phyloP scores from a whole-genome alignment of 441 rosid species.

The Theobroma grandiflorum region DNA sequence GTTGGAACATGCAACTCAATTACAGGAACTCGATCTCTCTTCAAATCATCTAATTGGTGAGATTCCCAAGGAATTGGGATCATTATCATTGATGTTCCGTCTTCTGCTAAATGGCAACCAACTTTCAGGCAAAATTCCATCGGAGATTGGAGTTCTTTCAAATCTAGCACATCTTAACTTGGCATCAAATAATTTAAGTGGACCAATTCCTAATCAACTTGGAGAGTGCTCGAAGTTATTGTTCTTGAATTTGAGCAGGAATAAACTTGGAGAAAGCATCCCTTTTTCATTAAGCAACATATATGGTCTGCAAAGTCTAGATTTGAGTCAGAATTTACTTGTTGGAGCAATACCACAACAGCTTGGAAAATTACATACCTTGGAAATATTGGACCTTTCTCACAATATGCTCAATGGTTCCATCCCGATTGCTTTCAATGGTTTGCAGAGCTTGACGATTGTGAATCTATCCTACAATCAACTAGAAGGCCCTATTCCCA shows the following conservation, averaged over 20 bases:
- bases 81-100: not conserved
- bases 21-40: constrained; percentile 32
- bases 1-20: constrained; percentile 26
- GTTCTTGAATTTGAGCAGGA: not conserved
- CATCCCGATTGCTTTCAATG: constrained; percentile 32
- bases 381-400: constrained; percentile 38
- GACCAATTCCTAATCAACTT: constrained; percentile 21
- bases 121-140: constrained; percentile 27
- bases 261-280: not conserved
- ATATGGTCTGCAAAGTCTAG: constrained; percentile 4
- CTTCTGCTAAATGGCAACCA: constrained; percentile 29
- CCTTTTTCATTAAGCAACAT: not conserved
- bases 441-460: constrained; percentile 22
- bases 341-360: constrained; percentile 23
- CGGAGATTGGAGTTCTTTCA: constrained; percentile 11
- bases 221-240: not conserved
- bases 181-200: constrained; percentile 29
- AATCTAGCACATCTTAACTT: constrained; percentile 29
- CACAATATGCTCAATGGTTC: constrained; percentile 42
- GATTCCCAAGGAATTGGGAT: constrained; percentile 40
- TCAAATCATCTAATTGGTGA: constrained; percentile 37
- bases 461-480: too few species aligned
- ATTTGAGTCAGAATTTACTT: constrained; percentile 28
- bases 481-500: too few species aligned
- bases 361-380: constrained; percentile 28